These are phyloP conservation scores for Aspergillus piperis DNA, from an alignment of 2,329 filamentous ascomycete genomes.

Conservation along the genomic window DNA sequence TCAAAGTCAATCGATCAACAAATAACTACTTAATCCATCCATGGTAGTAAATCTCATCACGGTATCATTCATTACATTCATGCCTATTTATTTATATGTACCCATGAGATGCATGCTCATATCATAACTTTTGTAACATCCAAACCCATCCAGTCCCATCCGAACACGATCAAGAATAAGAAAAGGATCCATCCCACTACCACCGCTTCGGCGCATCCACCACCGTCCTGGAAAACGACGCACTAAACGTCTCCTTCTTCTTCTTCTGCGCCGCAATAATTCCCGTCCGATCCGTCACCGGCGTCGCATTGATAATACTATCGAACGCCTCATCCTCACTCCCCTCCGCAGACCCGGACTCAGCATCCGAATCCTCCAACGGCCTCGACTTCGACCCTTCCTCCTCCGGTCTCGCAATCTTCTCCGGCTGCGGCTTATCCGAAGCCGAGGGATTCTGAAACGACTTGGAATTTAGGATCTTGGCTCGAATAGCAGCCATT, in stretches of 20 bases:
- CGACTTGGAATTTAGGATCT: constrained; percentile 87
- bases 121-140: background rate
- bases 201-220: constrained; percentile 52
- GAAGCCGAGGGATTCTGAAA: constrained; percentile 65
- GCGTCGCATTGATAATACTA: constrained; percentile 87
- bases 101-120: constrained; percentile 1
- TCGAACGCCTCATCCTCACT: constrained; percentile 77
- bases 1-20: too few species aligned
- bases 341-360: constrained; percentile 66
- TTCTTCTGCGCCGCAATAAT: constrained; percentile 63
- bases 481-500: constrained; percentile 88
- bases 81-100: background rate
- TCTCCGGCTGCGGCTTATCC: constrained; percentile 59
- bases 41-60: background rate
- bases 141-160: background rate
- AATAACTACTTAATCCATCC: background rate
- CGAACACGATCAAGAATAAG: background rate
- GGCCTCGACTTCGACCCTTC: constrained; percentile 33
- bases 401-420: constrained; percentile 60
- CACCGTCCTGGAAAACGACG: constrained; percentile 52
- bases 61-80: background rate
- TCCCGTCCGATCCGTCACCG: constrained; percentile 82
- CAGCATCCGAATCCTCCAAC: constrained; percentile 63
- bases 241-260: constrained; percentile 52
- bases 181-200: constrained; percentile 21